Evolutionary conservation across 306 rosid genomes (phyloP), one percentile per base, ranked within the genome.

Genomic region (Rosa rugosa): DNA sequence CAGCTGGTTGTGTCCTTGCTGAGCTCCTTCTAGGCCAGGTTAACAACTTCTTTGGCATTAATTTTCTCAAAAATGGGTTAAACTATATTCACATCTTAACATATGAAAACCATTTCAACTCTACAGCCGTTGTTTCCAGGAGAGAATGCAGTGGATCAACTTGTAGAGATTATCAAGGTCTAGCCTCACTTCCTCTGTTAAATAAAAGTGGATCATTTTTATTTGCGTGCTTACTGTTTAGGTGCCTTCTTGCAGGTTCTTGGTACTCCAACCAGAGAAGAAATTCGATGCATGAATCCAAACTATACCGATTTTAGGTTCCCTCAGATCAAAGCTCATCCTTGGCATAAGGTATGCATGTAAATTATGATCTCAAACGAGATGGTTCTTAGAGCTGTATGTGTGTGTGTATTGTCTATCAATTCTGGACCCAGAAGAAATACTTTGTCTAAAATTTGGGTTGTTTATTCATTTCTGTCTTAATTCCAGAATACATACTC

Each of bases 1-100:
- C 99, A 72, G 97, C 99, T 90, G 99, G 99, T 80, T 94, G 99
- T 86, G 99, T 91, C 71, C 97, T 94, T 73, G 99, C 99, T 1
- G 97, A 94, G 89, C 97, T 94, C 82, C 97, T 94, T 84, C 82
- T 92, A 50, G 97, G 97, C 81, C 93, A 91, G 97, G 99, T 94
- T 79, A 69, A 76, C 80, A 40, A 79, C 69, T 72, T 68, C 62
- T 47, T 27, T 71, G 72, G 79, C 34, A 70, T 71, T 50, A 73
- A 8, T 73, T 36, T 83, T 63, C 40, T 64, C 71, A 54, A 49
- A 77, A n/a, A 7, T 66, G 34, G 46, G 44, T 41, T 77, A 54
- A 40, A 74, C 80, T 73, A 51, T 69, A 40, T 76, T 46, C 1
- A 71, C 1, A 70, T 82, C 38, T 38, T 77, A 23, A 76, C 38